phyloP scores from a whole-genome alignment of 495 filamentous ascomycete genomes.

The Aspergillus campestris region DNA sequence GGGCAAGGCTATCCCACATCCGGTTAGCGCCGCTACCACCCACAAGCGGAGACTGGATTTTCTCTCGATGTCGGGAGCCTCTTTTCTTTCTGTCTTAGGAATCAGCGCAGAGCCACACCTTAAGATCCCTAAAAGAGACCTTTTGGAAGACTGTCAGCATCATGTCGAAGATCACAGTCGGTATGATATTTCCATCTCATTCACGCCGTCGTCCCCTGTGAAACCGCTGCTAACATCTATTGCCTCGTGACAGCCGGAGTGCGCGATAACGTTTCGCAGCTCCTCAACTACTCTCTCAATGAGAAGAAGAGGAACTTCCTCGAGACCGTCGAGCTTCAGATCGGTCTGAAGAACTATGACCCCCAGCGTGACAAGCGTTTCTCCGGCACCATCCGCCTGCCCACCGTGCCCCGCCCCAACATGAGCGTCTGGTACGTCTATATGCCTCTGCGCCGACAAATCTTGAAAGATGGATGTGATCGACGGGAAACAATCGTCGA shows the following conservation, averaged over 20 bases:
- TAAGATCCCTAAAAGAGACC: constrained; percentile 42
- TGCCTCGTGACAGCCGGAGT: constrained; percentile 66
- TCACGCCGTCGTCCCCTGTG: background rate
- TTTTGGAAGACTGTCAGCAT: constrained; percentile 55
- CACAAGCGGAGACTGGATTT: constrained; percentile 43
- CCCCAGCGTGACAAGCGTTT: constrained; percentile 99
- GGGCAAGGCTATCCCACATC: constrained; percentile 27
- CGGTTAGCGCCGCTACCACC: constrained; percentile 27
- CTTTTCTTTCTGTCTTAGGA: constrained; percentile 18
- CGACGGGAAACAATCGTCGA: background rate
- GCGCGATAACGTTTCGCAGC: constrained; percentile 81
- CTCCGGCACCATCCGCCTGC: constrained; percentile 95
- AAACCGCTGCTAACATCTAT: constrained; percentile 15
- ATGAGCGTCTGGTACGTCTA: constrained; percentile 79
- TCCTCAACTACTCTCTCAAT: constrained; percentile 89
- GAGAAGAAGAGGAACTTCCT: constrained; percentile 99
- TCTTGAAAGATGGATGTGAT: too few species aligned
- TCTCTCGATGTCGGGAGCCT: constrained; percentile 13
- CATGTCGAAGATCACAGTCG: constrained; percentile 86
- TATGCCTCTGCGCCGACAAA: too few species aligned
- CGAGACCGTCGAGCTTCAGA: constrained; percentile 86
- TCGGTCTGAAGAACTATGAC: constrained; percentile 99
- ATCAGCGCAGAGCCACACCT: constrained; percentile 61
- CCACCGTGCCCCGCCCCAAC: constrained; percentile 79
- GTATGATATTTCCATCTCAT: constrained; percentile 36